phyloP scores from a whole-genome alignment of 306 rosid species.

The Fragaria ananassa region DNA sequence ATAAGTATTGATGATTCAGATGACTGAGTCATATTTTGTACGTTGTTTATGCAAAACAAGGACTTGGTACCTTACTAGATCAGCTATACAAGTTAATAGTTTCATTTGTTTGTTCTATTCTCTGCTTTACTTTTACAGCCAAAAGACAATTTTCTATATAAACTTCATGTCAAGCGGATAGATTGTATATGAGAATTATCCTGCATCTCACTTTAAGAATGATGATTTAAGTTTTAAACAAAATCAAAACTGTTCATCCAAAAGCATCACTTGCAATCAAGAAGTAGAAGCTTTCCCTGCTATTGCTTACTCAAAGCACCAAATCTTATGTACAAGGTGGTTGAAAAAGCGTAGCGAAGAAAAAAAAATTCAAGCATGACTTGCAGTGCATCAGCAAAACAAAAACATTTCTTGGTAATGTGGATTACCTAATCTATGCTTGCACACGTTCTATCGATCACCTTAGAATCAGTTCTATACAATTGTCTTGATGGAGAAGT shows the following conservation, averaged over 20 bases:
- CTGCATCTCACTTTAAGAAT: neutral
- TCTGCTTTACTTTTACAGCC: slow-evolving; percentile 1
- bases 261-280: slow-evolving; percentile 42
- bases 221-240: neutral
- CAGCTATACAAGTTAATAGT: neutral
- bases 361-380: slow-evolving; percentile 40
- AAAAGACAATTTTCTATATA: neutral
- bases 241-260: slow-evolving; percentile 17
- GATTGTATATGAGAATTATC: neutral
- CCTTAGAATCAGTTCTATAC: slow-evolving; percentile 90
- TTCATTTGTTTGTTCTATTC: neutral
- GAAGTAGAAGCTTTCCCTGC: slow-evolving; percentile 38
- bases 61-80: slow-evolving; percentile 9
- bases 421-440: slow-evolving; percentile 68
- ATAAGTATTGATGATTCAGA: neutral
- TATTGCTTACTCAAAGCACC: slow-evolving; percentile 25
- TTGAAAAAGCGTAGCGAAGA: slow-evolving; percentile 31
- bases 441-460: slow-evolving; percentile 93
- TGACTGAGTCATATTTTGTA: neutral
- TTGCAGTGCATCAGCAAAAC: slow-evolving; percentile 36
- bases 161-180: neutral
- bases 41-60: slow-evolving; percentile 6
- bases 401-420: slow-evolving; percentile 14
- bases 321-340: slow-evolving; percentile 43
- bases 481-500: slow-evolving; percentile 88